Evolutionary conservation across 192 early-diverging fungal species (phyloP).

Genomic region (Podila horticola): DNA sequence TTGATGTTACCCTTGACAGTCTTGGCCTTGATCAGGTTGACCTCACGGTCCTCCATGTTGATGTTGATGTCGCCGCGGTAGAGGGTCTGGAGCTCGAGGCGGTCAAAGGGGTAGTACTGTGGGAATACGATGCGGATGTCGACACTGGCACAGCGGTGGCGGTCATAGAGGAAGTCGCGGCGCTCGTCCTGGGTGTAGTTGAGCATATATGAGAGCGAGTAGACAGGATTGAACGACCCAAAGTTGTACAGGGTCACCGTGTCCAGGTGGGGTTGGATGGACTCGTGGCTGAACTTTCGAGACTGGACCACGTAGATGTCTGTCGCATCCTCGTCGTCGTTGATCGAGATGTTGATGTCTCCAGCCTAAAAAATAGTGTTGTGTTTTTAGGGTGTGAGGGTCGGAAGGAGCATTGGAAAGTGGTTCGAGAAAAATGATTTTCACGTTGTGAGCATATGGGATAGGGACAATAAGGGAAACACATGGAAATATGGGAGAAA

Average conservation of each 20-base stretch:
- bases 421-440: too few relatives aligned
- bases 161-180: not conserved
- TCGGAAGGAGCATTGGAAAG: not conserved
- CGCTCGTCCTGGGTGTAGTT: not conserved
- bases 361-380: not conserved
- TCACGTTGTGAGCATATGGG: too few relatives aligned
- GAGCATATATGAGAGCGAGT: conserved; percentile 3
- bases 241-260: not conserved
- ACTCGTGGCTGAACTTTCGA: not conserved
- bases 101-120: not conserved
- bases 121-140: conserved; percentile 1
- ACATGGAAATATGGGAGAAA: not conserved
- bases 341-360: not conserved
- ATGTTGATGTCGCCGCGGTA: conserved; percentile 1
- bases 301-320: not conserved
- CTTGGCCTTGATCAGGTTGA: not conserved
- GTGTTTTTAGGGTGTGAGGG: not conserved
- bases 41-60: not conserved
- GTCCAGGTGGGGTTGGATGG: not conserved
- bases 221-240: not conserved
- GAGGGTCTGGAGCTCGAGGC: conserved; percentile 3
- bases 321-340: not conserved
- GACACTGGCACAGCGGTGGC: not conserved
- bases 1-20: not conserved
- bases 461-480: not conserved